A percentile compares a stretch with the other conserved stretches of the same genome.
Conservation (phyloP, 441 rosid species). For the Euphorbia schlechtendalii region DNA sequence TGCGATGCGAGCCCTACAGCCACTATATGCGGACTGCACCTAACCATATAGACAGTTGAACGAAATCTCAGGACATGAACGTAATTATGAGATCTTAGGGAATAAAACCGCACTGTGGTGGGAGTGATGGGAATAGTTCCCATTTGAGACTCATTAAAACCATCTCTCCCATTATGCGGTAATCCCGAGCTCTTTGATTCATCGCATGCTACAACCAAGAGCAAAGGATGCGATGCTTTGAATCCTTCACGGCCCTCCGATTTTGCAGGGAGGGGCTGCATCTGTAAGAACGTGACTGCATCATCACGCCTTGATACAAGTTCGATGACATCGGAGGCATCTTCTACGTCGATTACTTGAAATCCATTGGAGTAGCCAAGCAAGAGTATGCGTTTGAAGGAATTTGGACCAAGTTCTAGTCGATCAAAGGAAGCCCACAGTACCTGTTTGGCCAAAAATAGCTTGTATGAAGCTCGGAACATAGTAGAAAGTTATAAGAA, state of each 20-base stretch:
- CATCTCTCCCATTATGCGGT: constrained; percentile 44
- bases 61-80: constrained; percentile 92
- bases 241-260: constrained; percentile 62
- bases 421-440: constrained; percentile 91
- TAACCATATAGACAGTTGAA: constrained; percentile 84
- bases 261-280: constrained; percentile 76
- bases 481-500: neutral
- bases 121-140: constrained; percentile 50
- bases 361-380: constrained; percentile 92
- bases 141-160: constrained; percentile 45
- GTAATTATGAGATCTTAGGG: constrained; percentile 71
- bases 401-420: constrained; percentile 52
- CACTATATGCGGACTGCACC: constrained; percentile 80
- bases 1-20: constrained; percentile 88
- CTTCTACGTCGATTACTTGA: constrained; percentile 88
- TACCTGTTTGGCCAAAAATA: constrained; percentile 48
- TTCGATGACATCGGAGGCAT: constrained; percentile 64
- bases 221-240: constrained; percentile 75
- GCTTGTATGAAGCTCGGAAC: constrained; percentile 12
- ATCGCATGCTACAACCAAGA: constrained; percentile 78
- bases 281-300: constrained; percentile 80
- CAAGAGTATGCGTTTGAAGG: constrained; percentile 61
- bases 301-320: constrained; percentile 78
- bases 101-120: constrained; percentile 75
- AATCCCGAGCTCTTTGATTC: constrained; percentile 44